Conservation (phyloP, 176 grass and related monocot species). For the Eleusine indica region DNA sequence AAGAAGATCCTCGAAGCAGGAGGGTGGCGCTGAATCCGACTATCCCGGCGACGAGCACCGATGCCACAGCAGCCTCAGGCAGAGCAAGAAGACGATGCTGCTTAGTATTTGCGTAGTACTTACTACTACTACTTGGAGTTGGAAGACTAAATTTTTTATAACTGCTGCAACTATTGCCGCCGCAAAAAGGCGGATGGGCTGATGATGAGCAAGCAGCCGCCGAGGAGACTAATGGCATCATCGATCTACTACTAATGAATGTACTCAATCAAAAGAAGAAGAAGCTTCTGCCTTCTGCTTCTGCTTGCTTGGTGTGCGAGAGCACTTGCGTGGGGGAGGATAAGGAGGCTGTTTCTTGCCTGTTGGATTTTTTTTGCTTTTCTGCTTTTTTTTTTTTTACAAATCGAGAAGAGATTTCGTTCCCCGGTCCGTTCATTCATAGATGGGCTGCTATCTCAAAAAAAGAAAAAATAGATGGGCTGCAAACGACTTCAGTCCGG, state of each 20-base stretch:
- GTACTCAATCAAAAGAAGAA: too few species aligned
- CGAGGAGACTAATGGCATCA: not conserved
- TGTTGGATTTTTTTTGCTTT: not conserved
- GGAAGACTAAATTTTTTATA: not conserved
- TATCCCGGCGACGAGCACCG: constrained; percentile 4
- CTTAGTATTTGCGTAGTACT: not conserved
- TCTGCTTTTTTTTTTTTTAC: too few species aligned
- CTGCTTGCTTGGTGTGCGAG: too few species aligned
- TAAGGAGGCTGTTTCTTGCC: too few species aligned
- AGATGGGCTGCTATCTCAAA: too few species aligned
- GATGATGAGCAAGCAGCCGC: not conserved
- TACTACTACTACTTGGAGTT: too few species aligned
- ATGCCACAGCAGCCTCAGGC: not conserved
- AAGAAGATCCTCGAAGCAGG: not conserved
- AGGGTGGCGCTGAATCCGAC: constrained; percentile 3
- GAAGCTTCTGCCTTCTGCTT: too few species aligned
- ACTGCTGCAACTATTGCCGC: not conserved
- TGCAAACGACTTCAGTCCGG: too few species aligned
- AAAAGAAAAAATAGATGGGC: too few species aligned
- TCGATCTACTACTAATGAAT: not conserved
- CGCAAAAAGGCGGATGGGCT: not conserved
- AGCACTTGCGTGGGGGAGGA: too few species aligned
- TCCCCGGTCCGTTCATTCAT: too few species aligned
- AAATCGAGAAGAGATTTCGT: too few species aligned
- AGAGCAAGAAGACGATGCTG: constrained; percentile 2